These are phyloP conservation scores for Vachellia collinsii DNA, from an alignment of 306 rosid genomes.

Conservation along the genomic window DNA sequence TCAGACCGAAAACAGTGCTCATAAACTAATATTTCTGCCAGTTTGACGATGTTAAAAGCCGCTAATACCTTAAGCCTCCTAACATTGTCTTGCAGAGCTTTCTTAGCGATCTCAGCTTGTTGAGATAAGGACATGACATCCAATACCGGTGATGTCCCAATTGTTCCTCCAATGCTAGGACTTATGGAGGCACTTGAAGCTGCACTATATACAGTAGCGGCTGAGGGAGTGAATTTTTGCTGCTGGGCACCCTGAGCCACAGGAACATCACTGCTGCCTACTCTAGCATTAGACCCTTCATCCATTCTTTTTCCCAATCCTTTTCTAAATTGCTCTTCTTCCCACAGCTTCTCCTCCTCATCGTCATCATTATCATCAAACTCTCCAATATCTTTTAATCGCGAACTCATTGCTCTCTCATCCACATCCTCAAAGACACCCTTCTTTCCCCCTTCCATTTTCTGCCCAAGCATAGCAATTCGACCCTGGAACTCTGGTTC, in stretches of 20 bases:
- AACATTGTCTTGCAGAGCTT: conserved; percentile 68
- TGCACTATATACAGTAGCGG: conserved; percentile 45
- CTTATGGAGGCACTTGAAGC: conserved; percentile 43
- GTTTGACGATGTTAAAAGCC: neutral
- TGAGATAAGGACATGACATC: conserved; percentile 66
- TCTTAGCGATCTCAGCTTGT: conserved; percentile 70
- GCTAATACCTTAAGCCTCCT: conserved; percentile 77
- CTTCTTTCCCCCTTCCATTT: conserved; percentile 64
- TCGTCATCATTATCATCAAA: conserved; percentile 52
- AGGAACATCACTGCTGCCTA: conserved; percentile 47
- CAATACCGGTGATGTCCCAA: conserved; percentile 48
- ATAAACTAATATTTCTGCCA: neutral
- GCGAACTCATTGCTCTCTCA: conserved; percentile 51
- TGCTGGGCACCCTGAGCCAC: conserved; percentile 61
- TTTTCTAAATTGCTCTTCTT: conserved; percentile 92
- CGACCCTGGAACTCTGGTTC: conserved; percentile 80
- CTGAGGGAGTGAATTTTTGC: conserved; percentile 51
- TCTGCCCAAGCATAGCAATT: conserved; percentile 84
- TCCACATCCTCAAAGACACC: conserved; percentile 92
- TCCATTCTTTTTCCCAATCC: conserved; percentile 95
- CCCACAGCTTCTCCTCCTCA: conserved; percentile 93
- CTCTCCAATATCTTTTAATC: conserved; percentile 36
- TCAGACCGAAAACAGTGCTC: neutral
- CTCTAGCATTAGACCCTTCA: conserved; percentile 68
- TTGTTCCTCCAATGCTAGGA: conserved; percentile 67